phyloP scores from a whole-genome alignment of 257 asterid genomes.

The Henckelia pumila region DNA sequence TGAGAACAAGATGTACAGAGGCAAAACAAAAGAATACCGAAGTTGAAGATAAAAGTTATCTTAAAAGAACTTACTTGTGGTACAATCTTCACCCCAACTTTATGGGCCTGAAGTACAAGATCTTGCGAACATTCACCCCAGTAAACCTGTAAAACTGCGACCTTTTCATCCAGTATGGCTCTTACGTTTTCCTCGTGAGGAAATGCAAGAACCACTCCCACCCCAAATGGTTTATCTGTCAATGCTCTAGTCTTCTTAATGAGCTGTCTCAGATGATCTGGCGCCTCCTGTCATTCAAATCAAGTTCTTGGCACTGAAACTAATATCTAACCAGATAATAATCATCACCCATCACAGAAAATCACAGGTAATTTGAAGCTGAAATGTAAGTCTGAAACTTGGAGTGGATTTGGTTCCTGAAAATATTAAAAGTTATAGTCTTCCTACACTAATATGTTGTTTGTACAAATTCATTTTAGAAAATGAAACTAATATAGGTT shows the following conservation, averaged over 20 bases:
- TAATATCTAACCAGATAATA: background rate
- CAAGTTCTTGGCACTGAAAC: conserved; percentile 5
- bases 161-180: conserved; percentile 80
- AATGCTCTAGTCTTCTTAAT: conserved; percentile 70
- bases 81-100: conserved; percentile 71
- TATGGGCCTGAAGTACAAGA: conserved; percentile 68
- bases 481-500: background rate
- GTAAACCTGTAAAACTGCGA: conserved; percentile 75
- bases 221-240: conserved; percentile 86
- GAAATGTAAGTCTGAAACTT: background rate
- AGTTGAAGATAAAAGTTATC: background rate
- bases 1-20: background rate
- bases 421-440: background rate
- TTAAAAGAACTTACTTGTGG: conserved; percentile 62
- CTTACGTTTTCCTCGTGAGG: conserved; percentile 78
- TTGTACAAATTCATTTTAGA: background rate
- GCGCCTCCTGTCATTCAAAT: conserved; percentile 66
- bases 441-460: background rate
- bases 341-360: background rate
- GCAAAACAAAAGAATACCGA: background rate
- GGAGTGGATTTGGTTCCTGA: background rate
- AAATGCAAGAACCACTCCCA: conserved; percentile 78
- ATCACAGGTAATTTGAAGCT: no score
- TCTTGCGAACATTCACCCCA: conserved; percentile 81
- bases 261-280: conserved; percentile 57